These are phyloP conservation scores for Trichoderma oligosporum DNA, from an alignment of 2,329 filamentous ascomycete species.

Conservation along the genomic window DNA sequence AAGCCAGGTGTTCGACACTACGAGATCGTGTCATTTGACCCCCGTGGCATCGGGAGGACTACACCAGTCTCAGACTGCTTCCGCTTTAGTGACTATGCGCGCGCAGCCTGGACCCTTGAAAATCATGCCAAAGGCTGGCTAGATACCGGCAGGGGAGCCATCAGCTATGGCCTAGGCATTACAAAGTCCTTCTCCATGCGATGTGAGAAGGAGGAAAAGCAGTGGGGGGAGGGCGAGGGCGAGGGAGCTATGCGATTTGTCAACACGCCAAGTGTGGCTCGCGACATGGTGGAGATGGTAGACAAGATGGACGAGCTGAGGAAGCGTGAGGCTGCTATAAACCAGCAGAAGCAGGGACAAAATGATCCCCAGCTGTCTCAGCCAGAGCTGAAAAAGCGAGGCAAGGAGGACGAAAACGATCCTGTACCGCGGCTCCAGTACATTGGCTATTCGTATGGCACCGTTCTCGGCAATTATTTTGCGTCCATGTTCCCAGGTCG, in stretches of 20 bases:
- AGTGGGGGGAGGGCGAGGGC: constrained; percentile 20
- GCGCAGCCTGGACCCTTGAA: constrained; percentile 30
- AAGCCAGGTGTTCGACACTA: constrained; percentile 32
- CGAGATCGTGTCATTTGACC: constrained; percentile 43
- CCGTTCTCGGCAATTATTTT: constrained; percentile 32
- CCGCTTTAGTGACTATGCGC: constrained; percentile 27
- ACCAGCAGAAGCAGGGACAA: not conserved
- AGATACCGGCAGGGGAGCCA: constrained; percentile 7
- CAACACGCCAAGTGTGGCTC: constrained; percentile 37
- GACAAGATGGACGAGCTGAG: constrained; percentile 36
- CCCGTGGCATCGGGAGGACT: constrained; percentile 38
- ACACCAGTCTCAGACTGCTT: constrained; percentile 40
- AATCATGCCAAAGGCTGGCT: constrained; percentile 28
- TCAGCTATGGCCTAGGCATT: constrained; percentile 23
- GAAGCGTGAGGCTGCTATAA: not conserved
- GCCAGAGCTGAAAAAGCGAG: not conserved
- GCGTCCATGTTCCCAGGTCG: constrained; percentile 34
- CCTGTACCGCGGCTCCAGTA: constrained; percentile 37
- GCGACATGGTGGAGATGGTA: constrained; percentile 42
- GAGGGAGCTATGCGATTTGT: constrained; percentile 32
- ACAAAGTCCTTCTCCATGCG: constrained; percentile 26
- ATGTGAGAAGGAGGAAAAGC: constrained; percentile 25
- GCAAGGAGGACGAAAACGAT: not conserved
- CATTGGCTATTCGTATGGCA: constrained; percentile 47
- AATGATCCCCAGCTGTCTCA: too few species aligned